Evolutionary conservation across 768 basidiomycete genomes (phyloP).

Genomic region (Lactarius akahatsu): DNA sequence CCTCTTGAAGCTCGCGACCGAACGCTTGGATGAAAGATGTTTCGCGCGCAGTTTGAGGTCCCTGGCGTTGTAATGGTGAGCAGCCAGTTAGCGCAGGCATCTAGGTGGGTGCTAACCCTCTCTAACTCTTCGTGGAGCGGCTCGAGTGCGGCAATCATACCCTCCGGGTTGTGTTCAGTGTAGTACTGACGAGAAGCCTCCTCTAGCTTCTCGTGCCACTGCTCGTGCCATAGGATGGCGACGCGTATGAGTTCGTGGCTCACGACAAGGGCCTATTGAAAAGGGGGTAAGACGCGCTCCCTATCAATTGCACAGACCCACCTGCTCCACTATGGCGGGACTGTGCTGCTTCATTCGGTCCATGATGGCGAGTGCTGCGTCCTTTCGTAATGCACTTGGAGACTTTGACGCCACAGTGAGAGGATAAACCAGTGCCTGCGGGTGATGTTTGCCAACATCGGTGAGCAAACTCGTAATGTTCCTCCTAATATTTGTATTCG

Average conservation of each 20-base stretch:
- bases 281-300: slow-evolving; percentile 6
- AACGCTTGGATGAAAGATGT: slow-evolving; percentile 94
- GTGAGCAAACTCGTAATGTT: slow-evolving; percentile 87
- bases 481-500: slow-evolving; percentile 78
- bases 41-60: slow-evolving; percentile 91
- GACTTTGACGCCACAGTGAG: slow-evolving; percentile 97
- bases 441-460: slow-evolving; percentile 94
- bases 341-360: slow-evolving; percentile 93
- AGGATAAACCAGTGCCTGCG: slow-evolving; percentile 94
- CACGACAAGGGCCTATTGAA: slow-evolving; percentile 73
- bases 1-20: slow-evolving; percentile 88
- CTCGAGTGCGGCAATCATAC: slow-evolving; percentile 92
- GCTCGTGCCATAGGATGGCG: slow-evolving; percentile 97
- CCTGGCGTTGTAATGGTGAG: slow-evolving; percentile 46
- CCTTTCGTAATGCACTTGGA: slow-evolving; percentile 75
- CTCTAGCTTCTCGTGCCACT: slow-evolving; percentile 98
- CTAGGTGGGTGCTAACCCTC: slow-evolving; percentile 48
- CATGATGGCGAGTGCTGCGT: slow-evolving; percentile 85
- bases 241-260: slow-evolving; percentile 95
- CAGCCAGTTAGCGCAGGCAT: background rate
- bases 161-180: slow-evolving; percentile 94
- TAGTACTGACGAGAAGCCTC: slow-evolving; percentile 96
- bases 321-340: slow-evolving; percentile 82
- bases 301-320: slow-evolving; percentile 32
- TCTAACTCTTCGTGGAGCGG: slow-evolving; percentile 93